Conservation (phyloP, 345 rosid species). For the Gossypium longicalyx region DNA sequence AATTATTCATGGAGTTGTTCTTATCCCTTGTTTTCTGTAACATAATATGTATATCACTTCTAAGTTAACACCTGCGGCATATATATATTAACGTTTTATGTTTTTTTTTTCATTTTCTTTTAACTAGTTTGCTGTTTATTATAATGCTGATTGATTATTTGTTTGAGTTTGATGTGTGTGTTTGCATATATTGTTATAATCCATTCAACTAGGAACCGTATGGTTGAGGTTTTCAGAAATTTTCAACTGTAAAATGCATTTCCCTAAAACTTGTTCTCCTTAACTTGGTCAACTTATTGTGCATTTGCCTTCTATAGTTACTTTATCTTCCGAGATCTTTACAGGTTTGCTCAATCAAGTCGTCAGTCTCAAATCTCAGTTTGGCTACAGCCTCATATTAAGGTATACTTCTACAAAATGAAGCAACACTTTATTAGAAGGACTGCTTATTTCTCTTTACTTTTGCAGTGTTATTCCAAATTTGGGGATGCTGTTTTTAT, state of each 20-base stretch:
- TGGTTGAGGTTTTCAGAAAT: constrained; percentile 6
- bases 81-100: not conserved
- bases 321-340: constrained; percentile 24
- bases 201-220: not conserved
- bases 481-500: constrained; percentile 81
- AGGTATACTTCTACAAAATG: constrained; percentile 40
- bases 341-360: constrained; percentile 69
- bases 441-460: constrained; percentile 20
- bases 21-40: not conserved
- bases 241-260: not conserved
- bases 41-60: not conserved
- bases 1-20: constrained; percentile 1
- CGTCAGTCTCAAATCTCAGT: constrained; percentile 78
- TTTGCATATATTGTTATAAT: not conserved
- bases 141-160: too few relatives aligned
- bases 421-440: constrained; percentile 15
- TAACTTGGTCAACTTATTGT: constrained; percentile 6
- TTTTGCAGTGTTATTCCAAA: constrained; percentile 70
- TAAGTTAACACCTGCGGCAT: constrained; percentile 1
- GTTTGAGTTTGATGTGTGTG: not conserved
- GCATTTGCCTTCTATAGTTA: constrained; percentile 8
- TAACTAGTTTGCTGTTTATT: not conserved
- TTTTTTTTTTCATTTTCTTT: not conserved
- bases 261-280: not conserved
- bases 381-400: constrained; percentile 88